Conservation (phyloP, 2,329 filamentous ascomycete genomes). For the Sclerotinia sclerotiorum region DNA sequence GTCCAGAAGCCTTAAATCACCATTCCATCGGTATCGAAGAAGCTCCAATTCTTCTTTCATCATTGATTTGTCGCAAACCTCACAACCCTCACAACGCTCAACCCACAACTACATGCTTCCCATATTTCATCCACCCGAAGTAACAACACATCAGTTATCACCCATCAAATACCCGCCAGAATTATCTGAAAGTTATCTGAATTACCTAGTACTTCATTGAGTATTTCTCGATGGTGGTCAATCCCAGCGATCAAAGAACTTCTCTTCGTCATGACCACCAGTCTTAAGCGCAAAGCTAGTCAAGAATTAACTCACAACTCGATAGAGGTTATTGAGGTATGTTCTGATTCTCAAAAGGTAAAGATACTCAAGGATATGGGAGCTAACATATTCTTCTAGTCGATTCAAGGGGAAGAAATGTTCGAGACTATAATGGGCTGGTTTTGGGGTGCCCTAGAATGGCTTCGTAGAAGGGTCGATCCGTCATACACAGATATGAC, state of each 20-base stretch:
- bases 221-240: slow-evolving; percentile 15
- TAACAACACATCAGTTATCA: slow-evolving; percentile 4
- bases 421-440: slow-evolving; percentile 15
- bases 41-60: slow-evolving; percentile 20
- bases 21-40: neutral
- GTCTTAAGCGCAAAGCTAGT: slow-evolving; percentile 34
- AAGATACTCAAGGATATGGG: too few relatives aligned
- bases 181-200: neutral
- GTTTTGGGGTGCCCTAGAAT: neutral
- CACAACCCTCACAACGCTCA: neutral
- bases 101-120: neutral
- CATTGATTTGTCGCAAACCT: slow-evolving; percentile 17
- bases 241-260: slow-evolving; percentile 1
- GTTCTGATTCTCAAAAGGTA: neutral
- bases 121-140: neutral
- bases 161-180: neutral
- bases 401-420: slow-evolving; percentile 16
- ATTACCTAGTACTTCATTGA: neutral
- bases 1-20: slow-evolving; percentile 13
- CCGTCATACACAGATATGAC: slow-evolving; percentile 24
- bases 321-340: slow-evolving; percentile 26
- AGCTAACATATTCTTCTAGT: slow-evolving; percentile 1
- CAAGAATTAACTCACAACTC: slow-evolving; percentile 31
- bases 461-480: slow-evolving; percentile 6
- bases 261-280: slow-evolving; percentile 21